Conservation (phyloP, 179 eudicot species). For the Nepenthes alata region DNA sequence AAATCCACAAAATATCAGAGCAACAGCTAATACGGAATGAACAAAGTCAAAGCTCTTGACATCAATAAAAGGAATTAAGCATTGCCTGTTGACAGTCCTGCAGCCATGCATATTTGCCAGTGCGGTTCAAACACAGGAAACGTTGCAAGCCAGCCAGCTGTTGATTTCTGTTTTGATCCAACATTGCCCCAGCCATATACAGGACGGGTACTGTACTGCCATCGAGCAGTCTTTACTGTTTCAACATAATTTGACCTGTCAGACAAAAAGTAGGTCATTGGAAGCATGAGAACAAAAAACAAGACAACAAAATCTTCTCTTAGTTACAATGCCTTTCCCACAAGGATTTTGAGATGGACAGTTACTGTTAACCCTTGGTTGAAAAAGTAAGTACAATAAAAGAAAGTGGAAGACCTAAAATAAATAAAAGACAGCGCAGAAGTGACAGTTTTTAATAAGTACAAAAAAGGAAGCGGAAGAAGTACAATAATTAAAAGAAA, state of each 20-base stretch:
- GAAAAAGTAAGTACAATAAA: too few species aligned
- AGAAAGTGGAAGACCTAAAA: too few species aligned
- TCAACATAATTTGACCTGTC: slow-evolving; percentile 75
- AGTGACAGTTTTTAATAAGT: too few species aligned
- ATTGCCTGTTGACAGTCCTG: slow-evolving; percentile 90
- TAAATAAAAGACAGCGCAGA: too few species aligned
- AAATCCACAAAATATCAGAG: background rate
- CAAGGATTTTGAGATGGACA: too few species aligned
- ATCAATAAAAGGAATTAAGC: slow-evolving; percentile 2
- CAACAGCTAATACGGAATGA: background rate
- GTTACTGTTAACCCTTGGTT: too few species aligned
- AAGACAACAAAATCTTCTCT: too few species aligned
- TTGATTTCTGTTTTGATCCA: slow-evolving; percentile 76
- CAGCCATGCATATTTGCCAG: slow-evolving; percentile 99
- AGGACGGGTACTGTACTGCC: slow-evolving; percentile 90
- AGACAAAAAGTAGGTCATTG: slow-evolving; percentile 8
- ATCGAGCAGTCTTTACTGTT: slow-evolving; percentile 74
- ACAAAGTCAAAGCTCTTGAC: background rate
- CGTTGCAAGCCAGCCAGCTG: slow-evolving; percentile 99
- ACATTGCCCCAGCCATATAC: slow-evolving; percentile 94
- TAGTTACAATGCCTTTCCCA: too few species aligned
- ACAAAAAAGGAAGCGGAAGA: too few species aligned
- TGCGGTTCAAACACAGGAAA: slow-evolving; percentile 98
- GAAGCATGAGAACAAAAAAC: too few species aligned
- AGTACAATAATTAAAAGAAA: too few species aligned